Percentiles rank a stretch among this genome's conserved stretches.
Conservation (phyloP, 768 basidiomycete species). For the Lactifluus rugatus region DNA sequence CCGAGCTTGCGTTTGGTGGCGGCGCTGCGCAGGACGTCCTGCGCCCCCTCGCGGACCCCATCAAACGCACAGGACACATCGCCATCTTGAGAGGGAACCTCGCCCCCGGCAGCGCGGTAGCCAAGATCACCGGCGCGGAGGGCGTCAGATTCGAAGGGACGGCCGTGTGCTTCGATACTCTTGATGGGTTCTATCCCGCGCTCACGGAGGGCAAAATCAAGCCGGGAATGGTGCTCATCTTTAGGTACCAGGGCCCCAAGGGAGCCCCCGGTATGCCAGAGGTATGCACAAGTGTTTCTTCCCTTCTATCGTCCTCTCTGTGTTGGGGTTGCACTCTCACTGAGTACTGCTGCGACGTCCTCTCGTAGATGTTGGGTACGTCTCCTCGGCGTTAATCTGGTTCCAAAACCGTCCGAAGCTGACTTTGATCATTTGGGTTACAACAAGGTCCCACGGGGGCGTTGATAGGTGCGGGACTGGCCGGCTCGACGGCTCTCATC, state of each 20-base stretch:
- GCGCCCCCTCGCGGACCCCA: conserved; percentile 58
- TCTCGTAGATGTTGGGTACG: conserved; percentile 37
- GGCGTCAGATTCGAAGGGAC: conserved; percentile 74
- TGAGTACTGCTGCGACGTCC: neutral
- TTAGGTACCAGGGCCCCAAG: conserved; percentile 85
- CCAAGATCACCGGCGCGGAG: conserved; percentile 92
- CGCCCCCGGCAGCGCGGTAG: conserved; percentile 78
- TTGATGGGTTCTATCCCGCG: conserved; percentile 63
- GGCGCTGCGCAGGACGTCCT: conserved; percentile 58
- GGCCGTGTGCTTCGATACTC: conserved; percentile 43
- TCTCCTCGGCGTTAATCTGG: neutral
- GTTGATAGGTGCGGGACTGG: conserved; percentile 75
- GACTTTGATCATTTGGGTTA: neutral
- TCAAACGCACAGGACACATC: conserved; percentile 82
- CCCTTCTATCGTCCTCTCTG: neutral
- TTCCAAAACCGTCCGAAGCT: neutral
- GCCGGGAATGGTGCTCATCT: conserved; percentile 64
- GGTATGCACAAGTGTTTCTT: conserved; percentile 25
- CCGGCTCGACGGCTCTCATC: conserved; percentile 68
- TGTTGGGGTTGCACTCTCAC: neutral
- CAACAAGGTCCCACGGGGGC: conserved; percentile 71
- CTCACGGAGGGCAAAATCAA: conserved; percentile 68
- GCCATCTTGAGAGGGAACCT: conserved; percentile 85
- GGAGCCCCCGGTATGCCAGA: conserved; percentile 93
- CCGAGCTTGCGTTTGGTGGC: conserved; percentile 52